These are phyloP conservation scores for Neonectria coccinea DNA, from an alignment of 2,329 filamentous ascomycete species.

Conservation along the genomic window DNA sequence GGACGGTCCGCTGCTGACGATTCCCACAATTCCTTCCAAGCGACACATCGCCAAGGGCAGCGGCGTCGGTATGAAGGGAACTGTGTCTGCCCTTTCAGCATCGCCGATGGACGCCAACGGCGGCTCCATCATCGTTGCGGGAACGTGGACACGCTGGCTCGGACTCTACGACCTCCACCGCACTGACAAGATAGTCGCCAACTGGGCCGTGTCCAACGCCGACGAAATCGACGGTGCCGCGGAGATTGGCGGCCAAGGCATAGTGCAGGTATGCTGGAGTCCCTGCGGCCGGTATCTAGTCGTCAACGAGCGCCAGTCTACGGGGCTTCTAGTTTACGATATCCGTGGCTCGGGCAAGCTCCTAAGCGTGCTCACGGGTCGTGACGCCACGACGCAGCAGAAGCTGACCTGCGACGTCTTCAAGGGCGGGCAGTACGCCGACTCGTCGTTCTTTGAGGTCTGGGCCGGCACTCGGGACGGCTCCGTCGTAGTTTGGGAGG, in stretches of 20 bases:
- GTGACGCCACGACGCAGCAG: slow-evolving; percentile 65
- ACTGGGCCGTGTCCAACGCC: slow-evolving; percentile 71
- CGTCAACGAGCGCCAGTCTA: slow-evolving; percentile 69
- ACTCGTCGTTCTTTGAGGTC: slow-evolving; percentile 64
- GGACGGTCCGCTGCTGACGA: slow-evolving; percentile 62
- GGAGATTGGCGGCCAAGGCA: slow-evolving; percentile 70
- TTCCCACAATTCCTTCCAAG: slow-evolving; percentile 72
- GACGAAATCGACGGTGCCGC: slow-evolving; percentile 63
- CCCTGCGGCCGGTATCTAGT: slow-evolving; percentile 72
- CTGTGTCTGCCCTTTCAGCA: slow-evolving; percentile 66
- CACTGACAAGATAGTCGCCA: slow-evolving; percentile 65
- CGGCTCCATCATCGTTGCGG: slow-evolving; percentile 65
- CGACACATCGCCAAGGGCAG: slow-evolving; percentile 69
- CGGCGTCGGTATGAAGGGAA: slow-evolving; percentile 73
- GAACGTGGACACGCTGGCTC: slow-evolving; percentile 72
- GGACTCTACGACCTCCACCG: slow-evolving; percentile 72
- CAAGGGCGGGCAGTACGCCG: slow-evolving; percentile 49
- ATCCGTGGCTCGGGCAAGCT: slow-evolving; percentile 69
- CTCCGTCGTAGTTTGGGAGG: slow-evolving; percentile 68
- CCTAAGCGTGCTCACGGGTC: slow-evolving; percentile 65
- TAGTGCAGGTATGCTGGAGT: slow-evolving; percentile 71
- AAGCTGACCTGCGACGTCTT: slow-evolving; percentile 68
- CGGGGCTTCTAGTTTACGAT: slow-evolving; percentile 71
- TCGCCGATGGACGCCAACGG: slow-evolving; percentile 53
- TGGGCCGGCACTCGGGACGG: slow-evolving; percentile 71